A percentile compares a stretch with the other conserved stretches of the same genome.
These are phyloP conservation scores for Pleurotus djamor DNA, from an alignment of 768 basidiomycete genomes.

Conservation along the genomic window DNA sequence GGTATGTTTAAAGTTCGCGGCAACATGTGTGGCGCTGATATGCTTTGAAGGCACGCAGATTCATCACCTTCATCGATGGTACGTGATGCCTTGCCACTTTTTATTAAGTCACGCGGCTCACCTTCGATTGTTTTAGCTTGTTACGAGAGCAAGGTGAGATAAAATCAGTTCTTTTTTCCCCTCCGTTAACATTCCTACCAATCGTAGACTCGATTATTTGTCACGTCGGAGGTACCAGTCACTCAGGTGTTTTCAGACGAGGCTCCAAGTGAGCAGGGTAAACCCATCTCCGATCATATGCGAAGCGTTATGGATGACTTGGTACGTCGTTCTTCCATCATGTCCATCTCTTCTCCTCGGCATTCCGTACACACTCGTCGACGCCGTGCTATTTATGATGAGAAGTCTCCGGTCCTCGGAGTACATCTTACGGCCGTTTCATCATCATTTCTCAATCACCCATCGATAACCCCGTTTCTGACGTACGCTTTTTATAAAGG, in stretches of 20 bases:
- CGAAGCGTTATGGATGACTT: constrained; percentile 94
- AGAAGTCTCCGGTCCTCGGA: too few species aligned
- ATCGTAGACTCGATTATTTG: constrained; percentile 83
- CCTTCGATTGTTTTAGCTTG: constrained; percentile 51
- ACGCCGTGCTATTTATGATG: not conserved
- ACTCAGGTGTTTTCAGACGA: constrained; percentile 88
- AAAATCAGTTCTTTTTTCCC: not conserved
- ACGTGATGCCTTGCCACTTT: constrained; percentile 19
- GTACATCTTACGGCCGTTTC: not conserved
- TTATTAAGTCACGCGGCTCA: not conserved
- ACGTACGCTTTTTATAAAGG: constrained; percentile 39
- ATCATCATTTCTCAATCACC: too few species aligned
- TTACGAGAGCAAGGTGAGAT: constrained; percentile 79
- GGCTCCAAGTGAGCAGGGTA: constrained; percentile 29
- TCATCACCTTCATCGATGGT: constrained; percentile 98
- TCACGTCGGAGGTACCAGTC: constrained; percentile 91
- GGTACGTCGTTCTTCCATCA: constrained; percentile 41
- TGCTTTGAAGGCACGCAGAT: constrained; percentile 72
- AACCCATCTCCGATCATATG: constrained; percentile 77
- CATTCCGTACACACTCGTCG: constrained; percentile 2
- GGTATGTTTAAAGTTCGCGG: constrained; percentile 35
- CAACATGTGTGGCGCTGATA: not conserved
- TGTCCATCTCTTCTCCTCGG: not conserved
- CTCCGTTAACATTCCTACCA: not conserved
- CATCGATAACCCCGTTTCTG: not conserved